Conservation (phyloP, 1,284 basidiomycete genomes). For the Blastosporella zonata region DNA sequence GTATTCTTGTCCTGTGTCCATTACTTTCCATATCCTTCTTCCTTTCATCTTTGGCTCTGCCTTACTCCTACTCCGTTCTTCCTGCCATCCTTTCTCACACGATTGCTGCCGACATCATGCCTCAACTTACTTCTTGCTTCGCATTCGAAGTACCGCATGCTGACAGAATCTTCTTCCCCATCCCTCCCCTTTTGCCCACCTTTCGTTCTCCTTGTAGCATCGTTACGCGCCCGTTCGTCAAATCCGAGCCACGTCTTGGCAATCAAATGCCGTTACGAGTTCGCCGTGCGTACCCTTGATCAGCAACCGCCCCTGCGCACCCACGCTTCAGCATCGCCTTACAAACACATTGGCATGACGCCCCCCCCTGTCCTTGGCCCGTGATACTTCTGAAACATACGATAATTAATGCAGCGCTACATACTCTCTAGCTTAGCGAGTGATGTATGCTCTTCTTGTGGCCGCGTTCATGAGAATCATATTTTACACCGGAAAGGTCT, state of each 20-base stretch:
- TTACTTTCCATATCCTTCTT: background rate
- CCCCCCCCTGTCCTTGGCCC: background rate
- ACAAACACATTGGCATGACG: background rate
- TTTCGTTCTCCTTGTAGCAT: constrained; percentile 33
- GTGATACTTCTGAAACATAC: too few species aligned
- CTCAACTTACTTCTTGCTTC: background rate
- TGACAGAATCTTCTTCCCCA: constrained; percentile 10
- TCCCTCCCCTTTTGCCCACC: background rate
- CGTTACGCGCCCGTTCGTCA: constrained; percentile 54
- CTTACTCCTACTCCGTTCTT: background rate
- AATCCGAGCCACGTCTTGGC: constrained; percentile 43
- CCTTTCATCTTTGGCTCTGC: background rate
- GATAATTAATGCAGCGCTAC: too few species aligned
- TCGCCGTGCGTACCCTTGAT: constrained; percentile 22
- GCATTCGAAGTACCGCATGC: constrained; percentile 4
- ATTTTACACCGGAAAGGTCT: too few species aligned
- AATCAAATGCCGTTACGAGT: constrained; percentile 58
- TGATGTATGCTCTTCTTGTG: too few species aligned
- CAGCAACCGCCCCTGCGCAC: background rate
- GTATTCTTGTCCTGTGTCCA: too few species aligned
- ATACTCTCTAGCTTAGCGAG: too few species aligned
- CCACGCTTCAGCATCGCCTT: background rate
- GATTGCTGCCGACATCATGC: background rate
- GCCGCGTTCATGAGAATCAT: too few species aligned
- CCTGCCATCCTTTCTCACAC: background rate